These are phyloP conservation scores for Solanum hybrid DNA, from an alignment of 305 asterid genomes.

Conservation along the genomic window DNA sequence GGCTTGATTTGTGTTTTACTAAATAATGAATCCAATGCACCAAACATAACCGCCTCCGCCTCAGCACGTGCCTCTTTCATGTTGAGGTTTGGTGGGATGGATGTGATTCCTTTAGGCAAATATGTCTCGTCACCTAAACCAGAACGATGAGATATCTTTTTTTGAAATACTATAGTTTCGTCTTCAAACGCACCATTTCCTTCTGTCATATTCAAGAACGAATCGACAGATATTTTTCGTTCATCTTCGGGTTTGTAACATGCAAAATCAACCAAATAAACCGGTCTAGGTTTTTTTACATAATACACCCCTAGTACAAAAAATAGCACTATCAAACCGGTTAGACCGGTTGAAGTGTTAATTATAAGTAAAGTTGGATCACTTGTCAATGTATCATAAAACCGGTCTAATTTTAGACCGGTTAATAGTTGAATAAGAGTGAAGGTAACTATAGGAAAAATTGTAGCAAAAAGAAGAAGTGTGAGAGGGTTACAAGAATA, in stretches of 20 bases:
- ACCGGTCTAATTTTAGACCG: slow-evolving; percentile 19
- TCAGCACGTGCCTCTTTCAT: slow-evolving; percentile 57
- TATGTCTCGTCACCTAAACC: slow-evolving; percentile 70
- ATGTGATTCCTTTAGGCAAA: slow-evolving; percentile 37
- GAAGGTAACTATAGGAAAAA: slow-evolving; percentile 19
- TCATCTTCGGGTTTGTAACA: slow-evolving; percentile 59
- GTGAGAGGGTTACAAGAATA: slow-evolving; percentile 34
- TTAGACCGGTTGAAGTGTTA: slow-evolving; percentile 30
- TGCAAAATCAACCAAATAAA: slow-evolving; percentile 54
- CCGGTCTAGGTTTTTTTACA: slow-evolving; percentile 31
- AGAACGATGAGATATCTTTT: slow-evolving; percentile 40
- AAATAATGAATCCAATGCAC: slow-evolving; percentile 51
- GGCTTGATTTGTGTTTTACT: slow-evolving; percentile 31
- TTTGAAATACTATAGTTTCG: slow-evolving; percentile 43
- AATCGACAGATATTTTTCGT: slow-evolving; percentile 32
- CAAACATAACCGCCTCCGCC: slow-evolving; percentile 60
- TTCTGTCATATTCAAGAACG: slow-evolving; percentile 42
- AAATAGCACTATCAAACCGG: slow-evolving; percentile 16
- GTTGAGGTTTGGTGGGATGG: slow-evolving; percentile 40
- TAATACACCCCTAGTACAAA: slow-evolving; percentile 30
- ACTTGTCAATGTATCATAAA: slow-evolving; percentile 20
- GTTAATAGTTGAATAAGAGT: slow-evolving; percentile 19
- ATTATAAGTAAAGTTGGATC: slow-evolving; percentile 1
- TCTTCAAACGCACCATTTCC: slow-evolving; percentile 32
- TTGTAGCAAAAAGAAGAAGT: slow-evolving; percentile 10